phyloP scores from a whole-genome alignment of 805 yeast species.

The Lipomyces japonicus region DNA sequence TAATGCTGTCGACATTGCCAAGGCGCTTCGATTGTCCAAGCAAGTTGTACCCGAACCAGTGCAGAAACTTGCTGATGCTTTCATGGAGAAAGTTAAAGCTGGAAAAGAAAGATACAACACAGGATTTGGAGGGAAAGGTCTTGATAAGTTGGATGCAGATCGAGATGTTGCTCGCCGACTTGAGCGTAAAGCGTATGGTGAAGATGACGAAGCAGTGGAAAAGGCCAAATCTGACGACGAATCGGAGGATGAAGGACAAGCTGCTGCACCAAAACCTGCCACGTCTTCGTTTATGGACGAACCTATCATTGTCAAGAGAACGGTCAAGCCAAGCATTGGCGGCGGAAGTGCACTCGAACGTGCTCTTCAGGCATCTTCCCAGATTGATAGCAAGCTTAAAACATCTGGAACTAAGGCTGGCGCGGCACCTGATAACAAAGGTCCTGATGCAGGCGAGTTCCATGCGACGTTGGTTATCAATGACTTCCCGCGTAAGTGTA shows the following conservation, averaged over 20 bases:
- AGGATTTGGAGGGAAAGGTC: conserved; percentile 94
- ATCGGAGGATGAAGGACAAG: conserved; percentile 18
- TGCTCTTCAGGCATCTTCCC: conserved; percentile 24
- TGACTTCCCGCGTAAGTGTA: conserved; percentile 61
- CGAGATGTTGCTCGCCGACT: conserved; percentile 50
- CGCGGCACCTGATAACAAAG: conserved; percentile 50
- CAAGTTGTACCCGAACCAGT: conserved; percentile 53
- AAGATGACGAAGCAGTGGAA: conserved; percentile 34
- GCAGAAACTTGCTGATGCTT: conserved; percentile 49
- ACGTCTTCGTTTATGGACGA: conserved; percentile 23
- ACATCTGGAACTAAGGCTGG: conserved; percentile 44
- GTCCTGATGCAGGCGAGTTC: conserved; percentile 54
- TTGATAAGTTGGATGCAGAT: conserved; percentile 66
- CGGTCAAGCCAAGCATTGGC: conserved; percentile 25
- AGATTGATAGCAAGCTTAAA: conserved; percentile 30
- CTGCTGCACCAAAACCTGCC: background rate
- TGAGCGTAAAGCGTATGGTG: conserved; percentile 51
- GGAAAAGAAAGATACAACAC: conserved; percentile 60
- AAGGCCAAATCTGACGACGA: conserved; percentile 34
- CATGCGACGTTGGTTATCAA: conserved; percentile 73
- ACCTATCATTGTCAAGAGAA: conserved; percentile 12
- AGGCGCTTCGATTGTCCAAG: conserved; percentile 60
- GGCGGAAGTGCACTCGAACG: conserved; percentile 26
- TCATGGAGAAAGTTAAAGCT: conserved; percentile 55
- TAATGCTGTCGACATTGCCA: conserved; percentile 63